Percentiles rank a stretch among this genome's conserved stretches.
Conservation (phyloP, 78 protist genomes). For the Dictyostelium citrinum region DNA sequence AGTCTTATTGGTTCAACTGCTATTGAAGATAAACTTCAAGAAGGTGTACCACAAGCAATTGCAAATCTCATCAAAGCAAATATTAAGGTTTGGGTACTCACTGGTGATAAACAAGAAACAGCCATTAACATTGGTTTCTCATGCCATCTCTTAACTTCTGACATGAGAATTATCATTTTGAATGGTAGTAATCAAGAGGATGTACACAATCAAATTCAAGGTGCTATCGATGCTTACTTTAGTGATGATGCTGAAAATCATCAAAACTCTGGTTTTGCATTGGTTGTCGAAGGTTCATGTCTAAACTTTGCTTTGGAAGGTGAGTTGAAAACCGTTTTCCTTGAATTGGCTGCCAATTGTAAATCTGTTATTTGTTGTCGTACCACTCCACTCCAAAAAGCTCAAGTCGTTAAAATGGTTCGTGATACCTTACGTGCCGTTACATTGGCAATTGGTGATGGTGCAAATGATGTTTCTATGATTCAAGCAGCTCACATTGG, state of each 20-base stretch:
- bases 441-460: constrained; percentile 94
- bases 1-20: constrained; percentile 92
- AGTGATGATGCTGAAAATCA: constrained; percentile 29
- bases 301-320: constrained; percentile 64
- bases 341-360: constrained; percentile 72
- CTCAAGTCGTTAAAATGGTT: constrained; percentile 56
- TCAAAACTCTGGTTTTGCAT: constrained; percentile 46
- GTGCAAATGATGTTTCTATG: constrained; percentile 95
- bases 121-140: constrained; percentile 95
- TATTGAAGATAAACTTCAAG: constrained; percentile 95
- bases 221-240: constrained; percentile 66
- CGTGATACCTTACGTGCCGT: constrained; percentile 52
- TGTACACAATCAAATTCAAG: constrained; percentile 15
- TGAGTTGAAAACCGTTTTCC: constrained; percentile 43
- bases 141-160: constrained; percentile 82
- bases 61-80: constrained; percentile 75
- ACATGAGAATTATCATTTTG: constrained; percentile 59
- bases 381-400: constrained; percentile 88
- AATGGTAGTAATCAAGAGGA: constrained; percentile 73
- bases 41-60: constrained; percentile 90
- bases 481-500: constrained; percentile 91
- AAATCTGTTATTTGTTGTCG: constrained; percentile 89
- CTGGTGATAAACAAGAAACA: constrained; percentile 98
- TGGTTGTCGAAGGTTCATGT: constrained; percentile 79
- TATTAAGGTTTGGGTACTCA: constrained; percentile 87